Conservation (phyloP, 1,139 yeast genomes). For the Yamadazyma membranifaciens region DNA sequence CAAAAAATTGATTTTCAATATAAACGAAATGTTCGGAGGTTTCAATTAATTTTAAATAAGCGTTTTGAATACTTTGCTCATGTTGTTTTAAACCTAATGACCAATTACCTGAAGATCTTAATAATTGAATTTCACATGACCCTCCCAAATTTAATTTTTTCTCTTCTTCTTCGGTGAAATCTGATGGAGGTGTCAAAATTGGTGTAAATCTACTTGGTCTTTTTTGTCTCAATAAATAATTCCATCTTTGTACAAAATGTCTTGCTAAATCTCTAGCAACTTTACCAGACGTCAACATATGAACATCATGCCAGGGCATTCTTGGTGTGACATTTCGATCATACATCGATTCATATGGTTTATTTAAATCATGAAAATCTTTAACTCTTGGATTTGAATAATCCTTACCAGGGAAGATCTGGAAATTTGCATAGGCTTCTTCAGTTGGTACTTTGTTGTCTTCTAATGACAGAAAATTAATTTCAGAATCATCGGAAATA, state of each 20-base stretch:
- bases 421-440: constrained; percentile 46
- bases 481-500: constrained; percentile 66
- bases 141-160: constrained; percentile 66
- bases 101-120: constrained; percentile 92
- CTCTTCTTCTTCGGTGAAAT: constrained; percentile 72
- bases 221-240: constrained; percentile 85
- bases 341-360: constrained; percentile 90
- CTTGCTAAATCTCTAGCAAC: constrained; percentile 90
- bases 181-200: constrained; percentile 87
- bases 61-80: constrained; percentile 90
- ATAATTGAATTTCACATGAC: constrained; percentile 86
- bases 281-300: constrained; percentile 95
- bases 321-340: constrained; percentile 80
- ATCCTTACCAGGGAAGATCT: constrained; percentile 94
- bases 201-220: constrained; percentile 95
- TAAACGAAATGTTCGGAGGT: constrained; percentile 91
- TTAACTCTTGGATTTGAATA: constrained; percentile 93
- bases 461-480: constrained; percentile 37
- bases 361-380: constrained; percentile 78
- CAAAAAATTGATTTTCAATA: constrained; percentile 91
- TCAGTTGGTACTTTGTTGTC: constrained; percentile 29
- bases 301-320: constrained; percentile 99
- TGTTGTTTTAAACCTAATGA: constrained; percentile 81
- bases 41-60: constrained; percentile 86
- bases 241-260: constrained; percentile 98